phyloP scores from a whole-genome alignment of 2,329 filamentous ascomycete species.

The Diaporthe caulivora region DNA sequence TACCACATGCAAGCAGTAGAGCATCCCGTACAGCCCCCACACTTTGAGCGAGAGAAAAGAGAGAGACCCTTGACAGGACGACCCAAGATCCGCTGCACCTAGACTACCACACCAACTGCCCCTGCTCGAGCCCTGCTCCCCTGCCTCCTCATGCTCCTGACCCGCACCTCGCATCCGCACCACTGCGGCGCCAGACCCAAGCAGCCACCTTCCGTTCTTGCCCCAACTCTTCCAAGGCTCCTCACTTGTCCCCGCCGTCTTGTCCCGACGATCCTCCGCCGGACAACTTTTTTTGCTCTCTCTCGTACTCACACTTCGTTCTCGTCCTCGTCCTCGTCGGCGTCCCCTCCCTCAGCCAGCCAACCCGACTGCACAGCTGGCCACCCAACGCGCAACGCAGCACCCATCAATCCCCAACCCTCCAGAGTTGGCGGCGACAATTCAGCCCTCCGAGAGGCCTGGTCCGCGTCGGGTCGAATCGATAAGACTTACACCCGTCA shows the following conservation, averaged over 20 bases:
- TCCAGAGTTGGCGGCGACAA: constrained; percentile 6
- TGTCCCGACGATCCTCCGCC: constrained; percentile 27
- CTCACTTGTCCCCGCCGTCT: constrained; percentile 34
- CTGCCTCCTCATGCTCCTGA: background rate
- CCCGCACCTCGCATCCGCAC: background rate
- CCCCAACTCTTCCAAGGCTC: constrained; percentile 2
- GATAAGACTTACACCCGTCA: constrained; percentile 30
- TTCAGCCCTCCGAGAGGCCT: background rate
- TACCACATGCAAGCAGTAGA: background rate
- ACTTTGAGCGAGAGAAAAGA: background rate
- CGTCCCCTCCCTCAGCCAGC: background rate
- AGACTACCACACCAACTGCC: background rate
- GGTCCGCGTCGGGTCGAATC: constrained; percentile 27
- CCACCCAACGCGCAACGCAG: background rate
- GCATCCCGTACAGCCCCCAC: constrained; percentile 5
- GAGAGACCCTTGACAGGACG: constrained; percentile 11
- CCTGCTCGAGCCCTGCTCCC: constrained; percentile 4
- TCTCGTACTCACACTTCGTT: background rate
- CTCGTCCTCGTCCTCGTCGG: background rate
- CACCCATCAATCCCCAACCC: background rate
- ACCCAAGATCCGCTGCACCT: constrained; percentile 18
- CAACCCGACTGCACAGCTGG: background rate
- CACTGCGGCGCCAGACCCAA: background rate
- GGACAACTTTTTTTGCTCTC: background rate
- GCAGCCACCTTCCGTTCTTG: constrained; percentile 25